Conservation (phyloP, 805 yeast species). For the Ogataea dorogensis region DNA sequence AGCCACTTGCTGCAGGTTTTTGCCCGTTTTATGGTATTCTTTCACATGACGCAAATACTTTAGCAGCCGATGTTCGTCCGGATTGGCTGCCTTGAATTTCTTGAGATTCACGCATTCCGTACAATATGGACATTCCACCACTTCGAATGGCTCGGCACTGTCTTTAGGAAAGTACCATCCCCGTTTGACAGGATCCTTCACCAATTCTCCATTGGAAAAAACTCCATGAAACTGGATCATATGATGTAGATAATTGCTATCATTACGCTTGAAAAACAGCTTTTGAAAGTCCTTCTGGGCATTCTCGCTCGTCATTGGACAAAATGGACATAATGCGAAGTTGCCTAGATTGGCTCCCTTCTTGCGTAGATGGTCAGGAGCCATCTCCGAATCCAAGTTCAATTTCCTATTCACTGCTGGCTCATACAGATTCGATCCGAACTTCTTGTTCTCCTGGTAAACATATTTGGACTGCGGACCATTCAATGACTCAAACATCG, state of each 20-base stretch:
- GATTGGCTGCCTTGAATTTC: constrained; percentile 19
- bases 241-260: constrained; percentile 33
- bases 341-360: constrained; percentile 23
- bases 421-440: constrained; percentile 18
- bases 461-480: constrained; percentile 6
- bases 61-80: constrained; percentile 25
- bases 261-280: constrained; percentile 30
- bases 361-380: constrained; percentile 1
- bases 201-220: constrained; percentile 30
- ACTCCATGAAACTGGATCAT: constrained; percentile 35
- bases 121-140: constrained; percentile 30
- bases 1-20: constrained; percentile 20
- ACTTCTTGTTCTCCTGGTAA: constrained; percentile 23
- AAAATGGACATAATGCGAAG: constrained; percentile 32
- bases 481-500: constrained; percentile 12
- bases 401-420: constrained; percentile 25
- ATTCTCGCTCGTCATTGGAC: constrained; percentile 22
- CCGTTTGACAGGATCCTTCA: constrained; percentile 25
- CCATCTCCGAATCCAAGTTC: constrained; percentile 1
- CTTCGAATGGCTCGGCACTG: constrained; percentile 20
- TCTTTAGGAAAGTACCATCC: constrained; percentile 22
- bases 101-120: constrained; percentile 22
- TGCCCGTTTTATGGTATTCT: constrained; percentile 30
- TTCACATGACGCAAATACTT: constrained; percentile 32
- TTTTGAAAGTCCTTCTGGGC: constrained; percentile 16